Evolutionary conservation across 306 rosid species (phyloP).

Genomic region (Corylus avellana): DNA sequence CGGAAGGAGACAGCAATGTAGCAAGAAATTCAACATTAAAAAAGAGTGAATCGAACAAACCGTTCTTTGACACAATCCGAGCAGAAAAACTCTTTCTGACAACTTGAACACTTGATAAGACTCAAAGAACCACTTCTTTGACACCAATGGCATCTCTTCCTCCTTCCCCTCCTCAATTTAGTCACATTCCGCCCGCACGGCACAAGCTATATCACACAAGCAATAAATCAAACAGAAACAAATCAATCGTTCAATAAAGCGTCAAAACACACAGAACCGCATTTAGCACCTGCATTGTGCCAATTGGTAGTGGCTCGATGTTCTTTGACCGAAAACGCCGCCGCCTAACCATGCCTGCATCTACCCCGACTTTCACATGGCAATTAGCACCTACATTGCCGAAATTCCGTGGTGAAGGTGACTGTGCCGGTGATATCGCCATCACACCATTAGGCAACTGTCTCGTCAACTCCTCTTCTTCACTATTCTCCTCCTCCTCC

Average conservation of each 20-base stretch:
- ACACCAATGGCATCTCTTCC: constrained; percentile 91
- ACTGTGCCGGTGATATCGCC: constrained; percentile 73
- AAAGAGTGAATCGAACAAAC: constrained; percentile 39
- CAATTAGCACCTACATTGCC: constrained; percentile 60
- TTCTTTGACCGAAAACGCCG: constrained; percentile 92
- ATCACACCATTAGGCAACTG: constrained; percentile 87
- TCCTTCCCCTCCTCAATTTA: constrained; percentile 52
- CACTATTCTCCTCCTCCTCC: constrained; percentile 28
- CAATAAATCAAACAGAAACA: constrained; percentile 15
- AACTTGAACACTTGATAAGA: constrained; percentile 72
- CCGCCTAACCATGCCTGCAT: constrained; percentile 31
- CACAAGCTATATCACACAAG: constrained; percentile 37
- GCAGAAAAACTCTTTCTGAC: constrained; percentile 82
- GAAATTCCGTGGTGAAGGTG: constrained; percentile 41
- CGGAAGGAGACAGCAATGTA: constrained; percentile 13
- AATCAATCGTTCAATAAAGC: constrained; percentile 11
- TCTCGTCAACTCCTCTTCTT: constrained; percentile 53
- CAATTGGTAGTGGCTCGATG: constrained; percentile 61
- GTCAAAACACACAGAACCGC: not conserved
- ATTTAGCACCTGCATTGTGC: constrained; percentile 57
- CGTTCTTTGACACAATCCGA: constrained; percentile 83
- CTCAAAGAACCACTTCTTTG: constrained; percentile 64
- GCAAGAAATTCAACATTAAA: constrained; percentile 19
- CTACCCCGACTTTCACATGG: constrained; percentile 56
- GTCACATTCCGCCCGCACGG: constrained; percentile 43